These are phyloP conservation scores for Venturia carpophila DNA, from an alignment of 2,329 filamentous ascomycete genomes.

Conservation along the genomic window DNA sequence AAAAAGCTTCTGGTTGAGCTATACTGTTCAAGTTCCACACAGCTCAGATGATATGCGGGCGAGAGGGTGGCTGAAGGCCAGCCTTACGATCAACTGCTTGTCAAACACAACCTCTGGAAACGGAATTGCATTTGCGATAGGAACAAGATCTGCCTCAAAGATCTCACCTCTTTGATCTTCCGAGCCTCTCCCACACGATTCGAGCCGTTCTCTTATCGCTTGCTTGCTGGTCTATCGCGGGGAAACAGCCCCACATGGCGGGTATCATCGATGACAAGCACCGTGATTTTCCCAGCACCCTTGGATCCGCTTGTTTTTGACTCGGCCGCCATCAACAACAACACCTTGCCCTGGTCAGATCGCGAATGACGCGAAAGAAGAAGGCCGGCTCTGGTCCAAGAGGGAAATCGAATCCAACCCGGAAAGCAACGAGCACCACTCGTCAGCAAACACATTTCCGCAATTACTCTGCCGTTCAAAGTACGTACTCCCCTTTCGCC, in stretches of 20 bases:
- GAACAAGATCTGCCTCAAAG: neutral
- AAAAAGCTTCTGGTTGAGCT: neutral
- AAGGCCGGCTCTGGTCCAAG: conserved; percentile 2
- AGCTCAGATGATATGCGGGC: neutral
- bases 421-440: neutral
- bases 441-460: neutral
- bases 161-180: neutral
- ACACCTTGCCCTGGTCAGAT: neutral
- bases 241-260: neutral
- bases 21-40: neutral
- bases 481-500: neutral
- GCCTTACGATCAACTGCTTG: neutral
- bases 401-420: neutral
- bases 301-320: neutral
- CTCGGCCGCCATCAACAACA: neutral
- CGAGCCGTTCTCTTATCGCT: neutral
- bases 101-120: neutral
- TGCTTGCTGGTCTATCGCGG: neutral
- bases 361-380: conserved; percentile 1
- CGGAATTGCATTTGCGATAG: neutral
- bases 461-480: neutral
- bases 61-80: neutral
- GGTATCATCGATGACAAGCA: neutral
- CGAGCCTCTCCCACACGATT: neutral
- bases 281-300: neutral